Base-by-base conservation (phyloP, 257 asterid species). In the Ligustrum vulgare region DNA sequence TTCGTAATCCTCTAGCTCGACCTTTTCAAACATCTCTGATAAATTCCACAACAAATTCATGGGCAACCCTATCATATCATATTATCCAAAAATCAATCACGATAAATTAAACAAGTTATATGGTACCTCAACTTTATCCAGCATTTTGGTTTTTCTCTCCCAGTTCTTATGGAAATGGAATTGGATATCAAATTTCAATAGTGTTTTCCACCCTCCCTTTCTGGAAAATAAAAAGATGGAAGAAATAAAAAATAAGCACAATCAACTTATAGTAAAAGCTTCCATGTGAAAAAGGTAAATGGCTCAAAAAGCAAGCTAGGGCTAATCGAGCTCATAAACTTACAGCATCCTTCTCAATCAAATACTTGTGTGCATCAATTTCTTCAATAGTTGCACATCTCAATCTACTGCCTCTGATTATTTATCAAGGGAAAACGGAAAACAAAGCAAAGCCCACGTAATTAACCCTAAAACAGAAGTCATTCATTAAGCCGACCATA, bases 121-220 rank as follows among this genome's bases (percentile, higher is more conserved):
- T n/a, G n/a, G n/a, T n/a, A n/a, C 98, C 99, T 91, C 92, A 72
- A 92, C 62, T 84, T 87, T 94, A 82, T 94, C 99, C 8, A 94
- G 93, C 84, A 94, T 89, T 71, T 86, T 28, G 99, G 97, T 67
- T 79, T 94, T 25, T 98, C 85, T 89, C 99, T 82, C 73, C 98
- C 98, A 0, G 99, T 92, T 78, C 99, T 88, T 78, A 94, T 85
- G n/a, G 99, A 89, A 78, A 81, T 87, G 85, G 92, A 94, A 85
- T 86, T 85, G 70, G 94, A 77, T 75, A 75, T 84, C 79, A 94
- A 80, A 70, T 89, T 12, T 94, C 99, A 69, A 94, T 82, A 13
- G 98, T 78, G 86, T 92, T 94, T 69, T 89, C 98, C 99, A 94
- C 92, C 86, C 95, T 92, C 66, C 89, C 93, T 79, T 82, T 92